Evolutionary conservation across 2,329 filamentous ascomycete species (phyloP).

Genomic region (Scortechinia acanthostroma): DNA sequence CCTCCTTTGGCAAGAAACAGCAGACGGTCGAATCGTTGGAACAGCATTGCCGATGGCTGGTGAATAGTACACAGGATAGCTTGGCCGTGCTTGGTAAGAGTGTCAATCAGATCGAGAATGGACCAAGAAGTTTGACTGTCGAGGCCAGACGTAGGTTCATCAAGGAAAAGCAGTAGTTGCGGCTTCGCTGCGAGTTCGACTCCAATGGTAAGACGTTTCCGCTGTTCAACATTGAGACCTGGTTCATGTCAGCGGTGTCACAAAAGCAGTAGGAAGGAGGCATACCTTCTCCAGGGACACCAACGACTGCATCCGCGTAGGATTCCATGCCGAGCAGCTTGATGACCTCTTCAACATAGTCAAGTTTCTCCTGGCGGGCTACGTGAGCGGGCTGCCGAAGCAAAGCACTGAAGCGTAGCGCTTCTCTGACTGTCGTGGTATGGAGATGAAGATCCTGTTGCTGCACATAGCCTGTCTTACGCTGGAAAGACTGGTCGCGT

Average conservation of each 20-base stretch:
- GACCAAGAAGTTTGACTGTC: conserved; percentile 92
- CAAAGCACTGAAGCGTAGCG: conserved; percentile 58
- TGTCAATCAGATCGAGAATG: conserved; percentile 80
- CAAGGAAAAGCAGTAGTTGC: conserved; percentile 80
- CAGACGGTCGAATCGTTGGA: conserved; percentile 81
- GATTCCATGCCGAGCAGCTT: conserved; percentile 61
- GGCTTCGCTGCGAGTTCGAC: conserved; percentile 10
- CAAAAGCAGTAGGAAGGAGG: background rate
- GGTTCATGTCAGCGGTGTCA: background rate
- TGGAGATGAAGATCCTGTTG: conserved; percentile 66
- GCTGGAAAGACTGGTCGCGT: conserved; percentile 59
- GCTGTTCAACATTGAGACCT: conserved; percentile 39
- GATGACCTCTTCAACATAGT: conserved; percentile 66
- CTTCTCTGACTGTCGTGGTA: conserved; percentile 63
- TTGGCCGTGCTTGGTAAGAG: conserved; percentile 80
- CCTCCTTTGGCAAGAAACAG: conserved; percentile 75
- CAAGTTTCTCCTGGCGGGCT: conserved; percentile 53
- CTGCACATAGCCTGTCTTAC: conserved; percentile 66
- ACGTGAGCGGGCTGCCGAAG: conserved; percentile 55
- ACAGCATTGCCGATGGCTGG: conserved; percentile 90
- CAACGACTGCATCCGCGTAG: conserved; percentile 63
- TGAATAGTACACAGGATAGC: conserved; percentile 96
- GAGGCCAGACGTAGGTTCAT: conserved; percentile 89
- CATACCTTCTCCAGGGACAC: conserved; percentile 59
- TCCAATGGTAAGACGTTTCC: conserved; percentile 10